These are phyloP conservation scores for Cymbidium sinense DNA, from an alignment of 106 monocot species.

Conservation along the genomic window DNA sequence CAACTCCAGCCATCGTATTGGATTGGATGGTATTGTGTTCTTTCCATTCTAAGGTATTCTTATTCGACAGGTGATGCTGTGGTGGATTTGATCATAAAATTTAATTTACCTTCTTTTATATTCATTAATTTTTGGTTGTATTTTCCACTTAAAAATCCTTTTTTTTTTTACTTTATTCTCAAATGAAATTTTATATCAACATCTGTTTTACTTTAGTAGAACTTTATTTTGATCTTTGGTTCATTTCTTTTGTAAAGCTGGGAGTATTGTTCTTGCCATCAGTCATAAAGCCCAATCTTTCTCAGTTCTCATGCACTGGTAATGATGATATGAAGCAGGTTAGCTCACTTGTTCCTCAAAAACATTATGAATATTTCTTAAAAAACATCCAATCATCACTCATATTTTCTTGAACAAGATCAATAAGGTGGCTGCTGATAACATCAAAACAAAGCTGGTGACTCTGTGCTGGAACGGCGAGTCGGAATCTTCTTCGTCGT, in stretches of 20 bases:
- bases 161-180: too few species aligned
- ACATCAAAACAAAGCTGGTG: slow-evolving; percentile 34
- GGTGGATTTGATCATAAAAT: too few species aligned
- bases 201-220: neutral
- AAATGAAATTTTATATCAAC: neutral
- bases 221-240: neutral
- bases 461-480: slow-evolving; percentile 39
- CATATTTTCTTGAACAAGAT: slow-evolving; percentile 3
- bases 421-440: neutral
- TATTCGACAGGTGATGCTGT: too few species aligned
- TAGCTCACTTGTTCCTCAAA: neutral
- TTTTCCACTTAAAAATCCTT: too few species aligned
- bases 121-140: neutral
- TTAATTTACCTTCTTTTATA: neutral
- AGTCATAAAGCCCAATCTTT: slow-evolving; percentile 4
- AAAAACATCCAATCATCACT: neutral
- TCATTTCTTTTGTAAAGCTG: slow-evolving; percentile 34
- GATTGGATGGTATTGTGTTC: too few species aligned
- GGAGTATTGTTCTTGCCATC: slow-evolving; percentile 88
- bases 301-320: slow-evolving; percentile 65
- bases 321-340: slow-evolving; percentile 22
- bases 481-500: slow-evolving; percentile 18
- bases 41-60: too few species aligned
- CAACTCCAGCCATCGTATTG: too few species aligned
- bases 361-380: neutral